These are phyloP conservation scores for Curvularia lunata DNA, from an alignment of 2,329 filamentous ascomycete genomes.

Conservation along the genomic window DNA sequence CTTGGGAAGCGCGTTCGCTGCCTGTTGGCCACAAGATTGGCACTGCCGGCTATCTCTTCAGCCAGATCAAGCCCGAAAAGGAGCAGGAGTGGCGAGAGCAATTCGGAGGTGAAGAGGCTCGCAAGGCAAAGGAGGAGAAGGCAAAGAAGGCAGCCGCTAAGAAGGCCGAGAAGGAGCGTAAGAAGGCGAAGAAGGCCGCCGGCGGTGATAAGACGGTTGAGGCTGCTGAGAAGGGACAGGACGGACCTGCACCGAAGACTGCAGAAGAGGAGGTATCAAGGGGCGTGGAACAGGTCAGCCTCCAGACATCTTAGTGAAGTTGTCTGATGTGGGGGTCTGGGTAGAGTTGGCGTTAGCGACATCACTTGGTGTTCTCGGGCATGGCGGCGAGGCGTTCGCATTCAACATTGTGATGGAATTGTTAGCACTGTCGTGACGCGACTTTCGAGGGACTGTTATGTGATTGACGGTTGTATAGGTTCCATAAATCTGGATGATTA, in stretches of 20 bases:
- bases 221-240: slow-evolving; percentile 74
- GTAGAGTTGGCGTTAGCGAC: slow-evolving; percentile 6
- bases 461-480: not conserved
- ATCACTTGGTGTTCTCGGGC: slow-evolving; percentile 3
- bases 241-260: slow-evolving; percentile 47
- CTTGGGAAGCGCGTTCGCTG: slow-evolving; percentile 48
- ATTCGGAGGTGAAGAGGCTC: slow-evolving; percentile 71
- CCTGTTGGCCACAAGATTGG: slow-evolving; percentile 79
- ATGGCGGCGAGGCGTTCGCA: slow-evolving; percentile 6
- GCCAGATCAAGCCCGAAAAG: slow-evolving; percentile 81
- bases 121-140: slow-evolving; percentile 74
- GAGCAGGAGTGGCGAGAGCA: slow-evolving; percentile 81
- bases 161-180: slow-evolving; percentile 68
- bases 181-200: slow-evolving; percentile 66
- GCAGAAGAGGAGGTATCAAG: slow-evolving; percentile 54
- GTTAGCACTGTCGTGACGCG: not conserved
- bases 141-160: slow-evolving; percentile 62
- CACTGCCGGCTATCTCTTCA: slow-evolving; percentile 79
- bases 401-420: slow-evolving; percentile 3
- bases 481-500: not conserved
- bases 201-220: slow-evolving; percentile 77
- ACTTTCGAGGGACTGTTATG: not conserved
- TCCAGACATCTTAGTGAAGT: slow-evolving; percentile 50
- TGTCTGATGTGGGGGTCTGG: not conserved
- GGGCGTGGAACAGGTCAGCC: slow-evolving; percentile 53